Evolutionary conservation across 108 stramenopile species (phyloP), one percentile per base, ranked within the genome.

Genomic region (Pseudonitzschia pungens): DNA sequence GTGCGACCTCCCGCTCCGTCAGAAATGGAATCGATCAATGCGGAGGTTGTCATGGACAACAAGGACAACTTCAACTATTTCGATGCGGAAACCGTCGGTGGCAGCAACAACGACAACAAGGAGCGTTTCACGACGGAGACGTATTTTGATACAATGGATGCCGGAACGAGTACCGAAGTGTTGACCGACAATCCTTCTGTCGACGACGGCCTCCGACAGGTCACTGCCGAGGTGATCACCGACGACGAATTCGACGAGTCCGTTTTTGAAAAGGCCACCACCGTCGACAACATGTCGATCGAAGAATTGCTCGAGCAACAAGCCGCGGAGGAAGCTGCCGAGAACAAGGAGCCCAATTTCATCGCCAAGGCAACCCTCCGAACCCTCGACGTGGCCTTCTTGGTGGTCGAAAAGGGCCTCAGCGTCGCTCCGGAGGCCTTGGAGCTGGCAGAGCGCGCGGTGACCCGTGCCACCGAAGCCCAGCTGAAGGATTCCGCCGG

Each of bases 341-440:
- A 60, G 22, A 76, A 84, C 54, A 26, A 18, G 15, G 78, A 78
- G 69, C 65, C 69, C 29, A 79, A 77, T 52, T 54, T 83, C 45
- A 62, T 76, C 3, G 54, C 60, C 15, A 74, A 84, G 41, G 59
- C 85, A 52, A 52, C 83, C 0, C 62, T 90, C 50, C 82, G 91
- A 51, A 54, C 86, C 0, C 33, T 92, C 36, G 91, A 92, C 75
- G 79, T 82, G 31, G 51, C 86, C 28, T 86, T 92, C 70, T 86
- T 88, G 36, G 64, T 89, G 10, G 76, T 84, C 26, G 91, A 92
- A 79, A 92, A 92, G 73, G 45, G 76, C 22, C 63, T 89, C 36
- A 57, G 36, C 45, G 62, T 73, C 28, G 43, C 83, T 26, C 85
- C 85, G n/a, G 62, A 48, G 24, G 52, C 81, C 10, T 63, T 86